phyloP scores from a whole-genome alignment of 805 yeast genomes.

The Zygotorulaspora florentina region DNA sequence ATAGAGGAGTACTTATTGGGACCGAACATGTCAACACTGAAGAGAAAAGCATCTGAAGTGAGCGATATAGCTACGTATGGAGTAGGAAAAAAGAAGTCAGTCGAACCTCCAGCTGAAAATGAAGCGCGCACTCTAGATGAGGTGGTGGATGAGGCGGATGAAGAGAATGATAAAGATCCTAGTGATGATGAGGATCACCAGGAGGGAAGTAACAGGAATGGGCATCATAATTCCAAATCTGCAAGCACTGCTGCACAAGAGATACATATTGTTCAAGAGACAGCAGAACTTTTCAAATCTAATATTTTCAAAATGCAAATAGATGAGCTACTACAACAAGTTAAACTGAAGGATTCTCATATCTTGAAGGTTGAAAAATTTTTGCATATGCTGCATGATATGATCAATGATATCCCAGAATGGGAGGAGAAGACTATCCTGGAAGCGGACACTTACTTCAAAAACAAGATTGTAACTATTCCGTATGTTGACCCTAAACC shows the following conservation, averaged over 20 bases:
- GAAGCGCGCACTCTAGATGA: conserved; percentile 6
- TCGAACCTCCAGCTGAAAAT: conserved; percentile 30
- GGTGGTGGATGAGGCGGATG: conserved; percentile 4
- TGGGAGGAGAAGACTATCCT: conserved; percentile 47
- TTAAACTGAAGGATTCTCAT: conserved; percentile 66
- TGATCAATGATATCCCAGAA: conserved; percentile 62
- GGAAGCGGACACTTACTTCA: conserved; percentile 55
- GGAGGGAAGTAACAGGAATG: conserved; percentile 6
- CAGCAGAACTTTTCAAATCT: conserved; percentile 90
- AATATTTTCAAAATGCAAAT: conserved; percentile 93
- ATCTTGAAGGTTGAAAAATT: conserved; percentile 66
- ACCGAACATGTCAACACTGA: conserved; percentile 14
- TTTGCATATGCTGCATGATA: conserved; percentile 65
- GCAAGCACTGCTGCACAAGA: conserved; percentile 55
- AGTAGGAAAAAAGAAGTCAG: conserved; percentile 5
- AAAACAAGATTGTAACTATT: conserved; percentile 51
- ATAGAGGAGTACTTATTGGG: not conserved
- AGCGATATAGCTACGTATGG: conserved; percentile 8
- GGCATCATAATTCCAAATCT: conserved; percentile 1
- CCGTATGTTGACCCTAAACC: conserved; percentile 95
- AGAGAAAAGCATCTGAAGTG: conserved; percentile 24
- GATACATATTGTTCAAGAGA: conserved; percentile 85
- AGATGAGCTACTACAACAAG: conserved; percentile 82
- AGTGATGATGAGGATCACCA: conserved; percentile 15
- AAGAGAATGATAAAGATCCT: conserved; percentile 18